Percentiles rank a stretch among this genome's conserved stretches.
Conservation (phyloP, 352 stramenopile species). For the Achlya hypogyna region DNA sequence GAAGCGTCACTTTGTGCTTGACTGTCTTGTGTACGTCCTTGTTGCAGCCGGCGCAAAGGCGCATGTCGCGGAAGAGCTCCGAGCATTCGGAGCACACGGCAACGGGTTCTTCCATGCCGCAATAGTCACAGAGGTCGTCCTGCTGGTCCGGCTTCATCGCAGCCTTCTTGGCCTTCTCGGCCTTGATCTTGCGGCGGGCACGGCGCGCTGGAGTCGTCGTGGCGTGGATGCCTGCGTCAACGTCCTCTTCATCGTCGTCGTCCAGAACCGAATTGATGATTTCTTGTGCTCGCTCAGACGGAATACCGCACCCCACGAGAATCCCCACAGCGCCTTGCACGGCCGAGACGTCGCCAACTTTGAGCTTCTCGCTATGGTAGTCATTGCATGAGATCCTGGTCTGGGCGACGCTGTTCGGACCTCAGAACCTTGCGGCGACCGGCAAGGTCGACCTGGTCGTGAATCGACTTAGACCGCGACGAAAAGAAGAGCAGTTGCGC, state of each 20-base stretch:
- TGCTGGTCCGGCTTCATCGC: conserved; percentile 7
- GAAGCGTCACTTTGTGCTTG: conserved; percentile 43
- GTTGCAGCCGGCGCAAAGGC: conserved; percentile 60
- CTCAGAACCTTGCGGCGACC: conserved; percentile 58
- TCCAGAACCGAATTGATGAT: conserved; percentile 54
- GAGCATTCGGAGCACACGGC: conserved; percentile 50
- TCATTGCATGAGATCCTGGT: background rate
- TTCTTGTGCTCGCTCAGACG: conserved; percentile 34
- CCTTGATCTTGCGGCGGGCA: conserved; percentile 44
- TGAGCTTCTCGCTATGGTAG: conserved; percentile 50
- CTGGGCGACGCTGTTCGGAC: conserved; percentile 19
- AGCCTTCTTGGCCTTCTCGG: conserved; percentile 33
- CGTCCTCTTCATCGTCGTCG: conserved; percentile 11
- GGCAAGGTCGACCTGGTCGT: conserved; percentile 55
- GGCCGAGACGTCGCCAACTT: conserved; percentile 57
- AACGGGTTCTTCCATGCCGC: conserved; percentile 49
- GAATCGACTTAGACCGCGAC: conserved; percentile 62
- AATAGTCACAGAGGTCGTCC: conserved; percentile 50
- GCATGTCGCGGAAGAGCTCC: conserved; percentile 47
- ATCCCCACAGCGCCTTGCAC: conserved; percentile 59
- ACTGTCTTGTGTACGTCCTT: conserved; percentile 55
- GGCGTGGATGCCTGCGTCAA: conserved; percentile 22
- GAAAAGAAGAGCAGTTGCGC: conserved; percentile 68
- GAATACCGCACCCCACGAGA: conserved; percentile 56
- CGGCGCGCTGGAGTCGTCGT: conserved; percentile 27